Evolutionary conservation across 305 asterid genomes (phyloP), one percentile per base, ranked within the genome.

Genomic region (Fraxinus velutina): DNA sequence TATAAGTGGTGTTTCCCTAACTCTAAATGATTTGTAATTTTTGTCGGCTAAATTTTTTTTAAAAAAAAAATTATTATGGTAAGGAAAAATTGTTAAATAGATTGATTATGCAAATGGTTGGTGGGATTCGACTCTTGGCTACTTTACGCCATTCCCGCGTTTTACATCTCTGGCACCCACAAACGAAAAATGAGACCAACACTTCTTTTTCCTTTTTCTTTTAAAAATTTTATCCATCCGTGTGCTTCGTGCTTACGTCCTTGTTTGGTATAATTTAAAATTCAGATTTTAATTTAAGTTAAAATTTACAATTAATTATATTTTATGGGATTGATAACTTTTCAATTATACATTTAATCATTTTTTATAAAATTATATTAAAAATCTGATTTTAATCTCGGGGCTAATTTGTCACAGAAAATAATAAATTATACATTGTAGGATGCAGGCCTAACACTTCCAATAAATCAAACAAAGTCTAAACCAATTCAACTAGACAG

Each of bases 71-170:
- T 44, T 47, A 47, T 47, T 47, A 13, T 47, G 60, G 60, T 15
- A 4, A 13, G 6, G 60, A 47, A 47, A 47, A 47, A 13, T 47
- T 13, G 60, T 4, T 47, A 3, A 47, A 47, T 47, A 1, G 21
- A 47, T 47, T 47, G 60, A 47, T 57, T 79, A 57, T 57, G 68
- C 29, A 57, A 60, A 22, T 60, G 30, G 70, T 19, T 60, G 30
- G 72, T 72, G 73, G 73, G 42, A 12, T 72, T 44, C 62, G 36
- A 47, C 64, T 1, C 10, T 50, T 6, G 24, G 44, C 39, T 47
- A 44, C 36, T 24, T 79, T 52, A 32, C 34, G 82, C 79, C 78
- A 78, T 36, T 82, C 75, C 82, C 82, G 71, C 82, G 76, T 57
- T 72, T 15, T 78, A 57, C 76, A 57, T 50, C 55, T 78, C 79